phyloP scores from a whole-genome alignment of 2,329 filamentous ascomycete genomes.

The Colletotrichum plurivorum region DNA sequence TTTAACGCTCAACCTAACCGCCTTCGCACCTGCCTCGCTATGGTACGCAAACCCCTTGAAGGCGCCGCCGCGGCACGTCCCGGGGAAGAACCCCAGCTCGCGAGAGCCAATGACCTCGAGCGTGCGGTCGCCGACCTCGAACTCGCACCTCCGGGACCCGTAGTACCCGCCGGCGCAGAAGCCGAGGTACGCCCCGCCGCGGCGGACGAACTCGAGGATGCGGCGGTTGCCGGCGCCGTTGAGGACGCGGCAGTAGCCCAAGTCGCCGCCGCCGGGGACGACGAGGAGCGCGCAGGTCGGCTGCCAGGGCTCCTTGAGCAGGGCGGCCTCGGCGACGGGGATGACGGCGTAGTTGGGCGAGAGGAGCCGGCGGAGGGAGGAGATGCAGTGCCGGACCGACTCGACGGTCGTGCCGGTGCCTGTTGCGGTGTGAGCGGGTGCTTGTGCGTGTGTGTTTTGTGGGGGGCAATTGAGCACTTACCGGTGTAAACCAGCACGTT shows the following conservation, averaged over 20 bases:
- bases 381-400: conserved; percentile 91
- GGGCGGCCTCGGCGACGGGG: conserved; percentile 80
- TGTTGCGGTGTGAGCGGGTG: conserved; percentile 50
- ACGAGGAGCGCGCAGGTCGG: conserved; percentile 90
- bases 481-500: conserved; percentile 96
- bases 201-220: conserved; percentile 88
- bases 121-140: conserved; percentile 81
- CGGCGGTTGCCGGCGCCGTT: conserved; percentile 90
- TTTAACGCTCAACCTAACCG: conserved; percentile 76
- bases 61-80: conserved; percentile 86
- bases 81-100: conserved; percentile 91
- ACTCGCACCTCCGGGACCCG: conserved; percentile 85
- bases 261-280: conserved; percentile 93
- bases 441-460: conserved; percentile 47
- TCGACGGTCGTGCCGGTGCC: conserved; percentile 89
- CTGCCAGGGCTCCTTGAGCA: conserved; percentile 94
- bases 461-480: conserved; percentile 54
- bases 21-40: conserved; percentile 86
- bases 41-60: conserved; percentile 93
- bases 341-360: conserved; percentile 95
- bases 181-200: conserved; percentile 88
- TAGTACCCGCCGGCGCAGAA: conserved; percentile 98
- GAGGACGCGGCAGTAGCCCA: conserved; percentile 89
- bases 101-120: conserved; percentile 89
- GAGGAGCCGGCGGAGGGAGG: conserved; percentile 86